Evolutionary conservation across 305 asterid species (phyloP).

Genomic region (Fraxinus paxiana): DNA sequence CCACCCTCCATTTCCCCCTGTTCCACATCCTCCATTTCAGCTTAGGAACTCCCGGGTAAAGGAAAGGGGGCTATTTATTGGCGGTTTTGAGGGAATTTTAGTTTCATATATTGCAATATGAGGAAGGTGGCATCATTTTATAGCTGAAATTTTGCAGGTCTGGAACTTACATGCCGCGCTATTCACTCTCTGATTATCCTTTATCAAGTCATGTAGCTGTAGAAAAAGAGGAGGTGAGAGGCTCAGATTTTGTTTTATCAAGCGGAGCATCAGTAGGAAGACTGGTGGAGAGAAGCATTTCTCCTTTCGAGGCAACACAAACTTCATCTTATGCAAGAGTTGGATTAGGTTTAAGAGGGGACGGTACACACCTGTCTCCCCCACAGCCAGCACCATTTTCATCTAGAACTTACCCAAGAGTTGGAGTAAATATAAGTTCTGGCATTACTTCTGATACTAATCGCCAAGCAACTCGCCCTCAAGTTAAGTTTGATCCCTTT

Average conservation of each 20-base stretch:
- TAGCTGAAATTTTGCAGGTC: slow-evolving; percentile 43
- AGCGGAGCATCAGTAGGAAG: slow-evolving; percentile 14
- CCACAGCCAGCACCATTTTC: slow-evolving; percentile 32
- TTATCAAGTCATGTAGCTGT: slow-evolving; percentile 36
- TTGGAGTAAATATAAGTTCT: slow-evolving; percentile 23
- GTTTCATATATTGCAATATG: not conserved
- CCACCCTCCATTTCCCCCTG: not conserved
- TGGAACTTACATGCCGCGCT: slow-evolving; percentile 39
- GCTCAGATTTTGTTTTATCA: slow-evolving; percentile 21
- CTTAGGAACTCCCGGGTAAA: not conserved
- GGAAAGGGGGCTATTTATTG: not conserved
- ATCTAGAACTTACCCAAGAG: slow-evolving; percentile 34
- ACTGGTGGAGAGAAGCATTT: slow-evolving; percentile 14
- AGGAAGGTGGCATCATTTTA: slow-evolving; percentile 4
- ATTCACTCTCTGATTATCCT: slow-evolving; percentile 42
- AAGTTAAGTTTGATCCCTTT: slow-evolving; percentile 75
- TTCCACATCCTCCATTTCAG: not conserved
- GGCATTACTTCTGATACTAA: slow-evolving; percentile 19
- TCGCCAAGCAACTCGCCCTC: slow-evolving; percentile 48
- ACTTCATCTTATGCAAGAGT: slow-evolving; percentile 31
- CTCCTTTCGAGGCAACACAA: slow-evolving; percentile 19
- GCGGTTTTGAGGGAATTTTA: slow-evolving; percentile 4
- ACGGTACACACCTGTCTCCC: slow-evolving; percentile 27
- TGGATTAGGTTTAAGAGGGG: slow-evolving; percentile 23
- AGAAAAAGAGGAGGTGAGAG: slow-evolving; percentile 34